Base-by-base conservation (phyloP, 2,329 filamentous ascomycete species). In the Arthrobotrys megalospora region DNA sequence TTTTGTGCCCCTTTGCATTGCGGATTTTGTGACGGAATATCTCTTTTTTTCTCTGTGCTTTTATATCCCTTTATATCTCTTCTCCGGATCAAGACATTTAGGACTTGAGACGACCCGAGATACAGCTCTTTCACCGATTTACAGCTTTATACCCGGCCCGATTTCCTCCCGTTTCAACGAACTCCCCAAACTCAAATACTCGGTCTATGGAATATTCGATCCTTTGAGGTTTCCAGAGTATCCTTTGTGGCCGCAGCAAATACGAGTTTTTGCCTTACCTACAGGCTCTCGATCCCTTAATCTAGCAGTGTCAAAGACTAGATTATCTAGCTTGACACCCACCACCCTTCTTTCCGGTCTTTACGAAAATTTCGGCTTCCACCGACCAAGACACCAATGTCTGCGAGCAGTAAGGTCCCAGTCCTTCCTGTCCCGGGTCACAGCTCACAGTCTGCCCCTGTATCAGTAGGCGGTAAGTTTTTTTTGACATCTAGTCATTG, bases 1-100 rank as follows among this genome's bases (percentile, higher is more conserved):
- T 81, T 80, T 81, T 76, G 43, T 45, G 65, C 69, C 53, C 71
- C 67, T 80, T 66, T 63, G 76, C 76, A 81, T 82, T 81, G 80
- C 79, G 76, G 79, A 68, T 72, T 81, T 81, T 81, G 80, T 67
- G 76, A 76, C 75, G 65, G 60, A 52, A 65, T 64, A 28, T 28
- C 24, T 28, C 24, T 28, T 28, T 28, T 64, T 76, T 53, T 36
- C 48, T 73, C 65, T 14, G 28, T 34, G 62, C 60, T 80, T 50
- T 34, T 69, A 45, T 67, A 76, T 75, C 80, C 76, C 70, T 72
- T 72, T 67, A 71, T 71, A 72, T 68, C 67, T 58, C 41, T n/a
- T 32, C 36, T 34, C 16, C 63, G 47, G 53, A 16, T 72, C 75
- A 66, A 78, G 75, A 53, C 62, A 68, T 58, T 50, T 41, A 50